Percentiles rank a stretch among this genome's conserved stretches.
Conservation (phyloP, 78 protist species). For the Cyanophora paradoxa region DNA sequence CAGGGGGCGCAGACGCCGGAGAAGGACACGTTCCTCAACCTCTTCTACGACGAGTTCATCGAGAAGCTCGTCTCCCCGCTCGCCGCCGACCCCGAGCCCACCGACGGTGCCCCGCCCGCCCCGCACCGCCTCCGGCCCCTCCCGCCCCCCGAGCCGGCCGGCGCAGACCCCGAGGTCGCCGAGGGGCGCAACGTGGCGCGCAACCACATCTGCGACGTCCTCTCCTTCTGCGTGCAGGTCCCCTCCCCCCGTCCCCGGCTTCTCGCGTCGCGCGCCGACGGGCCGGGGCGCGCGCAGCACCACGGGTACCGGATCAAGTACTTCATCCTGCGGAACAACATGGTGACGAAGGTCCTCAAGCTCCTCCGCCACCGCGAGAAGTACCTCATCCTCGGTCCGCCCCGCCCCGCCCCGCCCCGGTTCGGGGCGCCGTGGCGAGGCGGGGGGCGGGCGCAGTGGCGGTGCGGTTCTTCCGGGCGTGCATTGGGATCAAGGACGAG, state of each 20-base stretch:
- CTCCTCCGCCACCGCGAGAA: slow-evolving; percentile 29
- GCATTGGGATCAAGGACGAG: slow-evolving; percentile 50
- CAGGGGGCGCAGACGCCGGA: not conserved
- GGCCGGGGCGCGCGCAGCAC: no score
- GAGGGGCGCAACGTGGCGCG: not conserved
- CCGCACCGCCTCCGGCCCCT: not conserved
- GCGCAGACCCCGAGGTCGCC: not conserved
- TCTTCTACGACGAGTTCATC: slow-evolving; percentile 57
- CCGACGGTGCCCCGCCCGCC: not conserved
- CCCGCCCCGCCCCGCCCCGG: no score
- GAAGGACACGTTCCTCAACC: slow-evolving; percentile 49
- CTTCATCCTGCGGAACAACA: slow-evolving; percentile 54
- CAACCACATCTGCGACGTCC: slow-evolving; percentile 40
- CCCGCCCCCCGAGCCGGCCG: not conserved
- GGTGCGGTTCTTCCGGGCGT: slow-evolving; percentile 42
- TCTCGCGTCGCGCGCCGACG: slow-evolving; percentile 10
- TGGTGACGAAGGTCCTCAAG: slow-evolving; percentile 28
- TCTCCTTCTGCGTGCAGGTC: slow-evolving; percentile 24
- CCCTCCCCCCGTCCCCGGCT: not conserved
- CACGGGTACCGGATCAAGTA: slow-evolving; percentile 46
- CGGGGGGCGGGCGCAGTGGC: slow-evolving; percentile 15
- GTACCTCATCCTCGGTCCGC: slow-evolving; percentile 35
- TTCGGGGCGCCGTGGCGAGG: not conserved
- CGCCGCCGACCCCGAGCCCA: not conserved
- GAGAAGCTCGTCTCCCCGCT: slow-evolving; percentile 38